A percentile compares a stretch with the other conserved stretches of the same genome.
phyloP scores from a whole-genome alignment of 2,329 filamentous ascomycete genomes.

The Thelonectria rubi region DNA sequence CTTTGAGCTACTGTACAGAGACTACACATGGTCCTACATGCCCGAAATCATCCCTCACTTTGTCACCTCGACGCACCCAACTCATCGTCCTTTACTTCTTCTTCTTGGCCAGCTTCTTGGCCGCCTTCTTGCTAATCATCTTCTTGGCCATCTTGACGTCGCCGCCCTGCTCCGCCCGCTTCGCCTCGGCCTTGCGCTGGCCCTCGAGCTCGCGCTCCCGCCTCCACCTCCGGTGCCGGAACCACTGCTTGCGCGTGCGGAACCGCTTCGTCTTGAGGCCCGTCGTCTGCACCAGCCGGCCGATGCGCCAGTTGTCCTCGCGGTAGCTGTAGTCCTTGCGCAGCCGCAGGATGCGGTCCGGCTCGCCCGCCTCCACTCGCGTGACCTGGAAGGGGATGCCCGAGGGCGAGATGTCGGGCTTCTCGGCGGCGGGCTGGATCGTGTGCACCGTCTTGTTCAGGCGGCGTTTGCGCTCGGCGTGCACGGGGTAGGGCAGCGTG shows the following conservation, averaged over 20 bases:
- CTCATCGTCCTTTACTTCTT: constrained; percentile 44
- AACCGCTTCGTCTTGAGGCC: constrained; percentile 60
- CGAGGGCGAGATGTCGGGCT: constrained; percentile 57
- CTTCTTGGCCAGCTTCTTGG: constrained; percentile 50
- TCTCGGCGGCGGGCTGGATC: constrained; percentile 50
- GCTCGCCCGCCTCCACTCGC: constrained; percentile 53
- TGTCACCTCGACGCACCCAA: neutral
- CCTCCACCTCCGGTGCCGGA: constrained; percentile 56
- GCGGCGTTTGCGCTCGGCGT: constrained; percentile 77
- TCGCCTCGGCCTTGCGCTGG: constrained; percentile 50
- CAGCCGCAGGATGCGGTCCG: constrained; percentile 60
- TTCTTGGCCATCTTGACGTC: constrained; percentile 47
- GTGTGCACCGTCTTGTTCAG: constrained; percentile 74
- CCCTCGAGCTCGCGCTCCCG: constrained; percentile 54
- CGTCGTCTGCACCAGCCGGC: constrained; percentile 62
- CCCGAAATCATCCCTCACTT: constrained; percentile 2
- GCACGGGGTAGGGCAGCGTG: constrained; percentile 77
- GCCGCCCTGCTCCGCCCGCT: constrained; percentile 46
- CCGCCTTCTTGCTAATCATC: constrained; percentile 49
- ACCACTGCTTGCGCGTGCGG: constrained; percentile 59
- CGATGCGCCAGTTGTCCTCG: constrained; percentile 69
- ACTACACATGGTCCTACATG: constrained; percentile 43
- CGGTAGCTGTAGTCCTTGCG: constrained; percentile 66
- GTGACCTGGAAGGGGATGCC: constrained; percentile 60
- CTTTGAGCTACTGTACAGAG: constrained; percentile 34